Conservation (phyloP, 345 rosid species). For the sweet orange (Citrus sinensis) region DNA sequence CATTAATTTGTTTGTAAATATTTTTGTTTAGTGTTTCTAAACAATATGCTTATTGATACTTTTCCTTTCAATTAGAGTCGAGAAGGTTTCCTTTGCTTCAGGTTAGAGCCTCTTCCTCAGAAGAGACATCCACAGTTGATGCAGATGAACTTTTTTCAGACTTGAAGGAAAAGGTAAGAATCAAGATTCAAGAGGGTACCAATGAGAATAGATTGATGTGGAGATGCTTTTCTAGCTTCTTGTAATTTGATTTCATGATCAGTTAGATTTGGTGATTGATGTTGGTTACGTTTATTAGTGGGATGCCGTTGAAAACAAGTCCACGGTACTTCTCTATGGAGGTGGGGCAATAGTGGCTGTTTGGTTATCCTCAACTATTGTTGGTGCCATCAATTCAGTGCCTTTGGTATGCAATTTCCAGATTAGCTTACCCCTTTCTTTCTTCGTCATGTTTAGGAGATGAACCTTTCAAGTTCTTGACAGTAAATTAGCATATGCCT, state of each 20-base stretch:
- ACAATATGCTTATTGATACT: neutral
- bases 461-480: neutral
- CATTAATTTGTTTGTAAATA: neutral
- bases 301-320: conserved; percentile 94
- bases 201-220: neutral
- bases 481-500: too few species aligned
- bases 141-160: conserved; percentile 70
- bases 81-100: conserved; percentile 45
- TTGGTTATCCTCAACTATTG: conserved; percentile 82
- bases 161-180: conserved; percentile 83
- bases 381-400: conserved; percentile 92
- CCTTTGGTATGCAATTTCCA: conserved; percentile 66
- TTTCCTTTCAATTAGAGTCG: conserved; percentile 35
- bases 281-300: conserved; percentile 43
- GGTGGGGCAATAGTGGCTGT: conserved; percentile 94
- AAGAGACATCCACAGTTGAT: conserved; percentile 60
- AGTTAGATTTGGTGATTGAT: neutral
- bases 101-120: conserved; percentile 67
- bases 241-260: neutral
- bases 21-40: neutral
- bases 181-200: neutral
- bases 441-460: neutral
- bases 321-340: conserved; percentile 84
- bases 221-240: neutral
- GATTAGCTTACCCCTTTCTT: neutral